Evolutionary conservation across 1,284 basidiomycete species (phyloP).

Genomic region (Exobasidium cylindrosporum): DNA sequence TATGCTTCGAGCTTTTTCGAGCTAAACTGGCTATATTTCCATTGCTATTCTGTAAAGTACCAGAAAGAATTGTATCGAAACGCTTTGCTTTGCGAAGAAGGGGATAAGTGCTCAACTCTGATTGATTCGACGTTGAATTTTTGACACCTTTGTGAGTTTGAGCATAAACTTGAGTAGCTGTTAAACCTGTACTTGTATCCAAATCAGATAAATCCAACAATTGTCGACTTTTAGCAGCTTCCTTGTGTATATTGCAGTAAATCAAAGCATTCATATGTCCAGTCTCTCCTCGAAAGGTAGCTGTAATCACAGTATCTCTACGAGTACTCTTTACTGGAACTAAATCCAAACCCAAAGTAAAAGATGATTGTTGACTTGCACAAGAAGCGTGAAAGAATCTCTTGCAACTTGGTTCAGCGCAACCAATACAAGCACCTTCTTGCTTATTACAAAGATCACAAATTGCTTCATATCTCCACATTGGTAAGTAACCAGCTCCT

Average conservation of each 20-base stretch:
- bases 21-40: background rate
- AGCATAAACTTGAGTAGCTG: background rate
- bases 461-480: constrained; percentile 44
- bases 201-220: constrained; percentile 79
- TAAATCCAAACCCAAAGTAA: constrained; percentile 84
- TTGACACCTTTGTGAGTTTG: background rate
- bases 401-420: constrained; percentile 68
- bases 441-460: constrained; percentile 63
- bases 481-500: constrained; percentile 73
- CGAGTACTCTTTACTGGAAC: constrained; percentile 64
- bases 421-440: constrained; percentile 76
- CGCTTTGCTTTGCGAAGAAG: constrained; percentile 8
- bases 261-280: constrained; percentile 78
- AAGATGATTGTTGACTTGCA: constrained; percentile 71
- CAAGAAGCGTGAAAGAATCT: constrained; percentile 82
- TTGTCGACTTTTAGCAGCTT: constrained; percentile 61
- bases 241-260: constrained; percentile 77
- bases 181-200: constrained; percentile 69
- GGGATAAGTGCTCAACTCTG: background rate
- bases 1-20: background rate
- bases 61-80: constrained; percentile 6
- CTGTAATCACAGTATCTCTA: constrained; percentile 60
- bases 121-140: background rate
- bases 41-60: background rate
- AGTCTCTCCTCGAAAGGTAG: constrained; percentile 79